A percentile compares a stretch with the other conserved stretches of the same genome.
These are phyloP conservation scores for Crucibulum laeve DNA, from an alignment of 768 basidiomycete genomes.

Conservation along the genomic window DNA sequence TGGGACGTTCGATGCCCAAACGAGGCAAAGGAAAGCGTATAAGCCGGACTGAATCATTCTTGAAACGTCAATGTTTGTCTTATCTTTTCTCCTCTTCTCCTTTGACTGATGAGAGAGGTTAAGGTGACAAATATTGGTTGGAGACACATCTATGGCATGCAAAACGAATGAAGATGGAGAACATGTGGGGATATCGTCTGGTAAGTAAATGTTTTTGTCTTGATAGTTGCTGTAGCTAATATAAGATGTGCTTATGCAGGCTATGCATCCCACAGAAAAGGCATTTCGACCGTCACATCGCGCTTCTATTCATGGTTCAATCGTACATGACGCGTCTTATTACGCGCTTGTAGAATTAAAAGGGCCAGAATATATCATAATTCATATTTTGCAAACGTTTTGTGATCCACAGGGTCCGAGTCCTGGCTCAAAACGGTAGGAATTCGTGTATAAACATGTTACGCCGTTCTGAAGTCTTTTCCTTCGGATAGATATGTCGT, in stretches of 20 bases:
- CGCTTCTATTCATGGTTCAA: constrained; percentile 79
- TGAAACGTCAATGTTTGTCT: constrained; percentile 69
- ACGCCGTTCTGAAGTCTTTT: background rate
- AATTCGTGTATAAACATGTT: background rate
- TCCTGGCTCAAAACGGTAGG: constrained; percentile 59
- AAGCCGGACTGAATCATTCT: constrained; percentile 55
- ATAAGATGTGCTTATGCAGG: constrained; percentile 35
- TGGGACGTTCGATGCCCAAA: constrained; percentile 48
- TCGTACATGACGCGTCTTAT: constrained; percentile 91
- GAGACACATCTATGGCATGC: constrained; percentile 98
- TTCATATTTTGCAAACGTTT: constrained; percentile 44
- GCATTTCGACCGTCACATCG: constrained; percentile 89
- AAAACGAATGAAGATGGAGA: constrained; percentile 93
- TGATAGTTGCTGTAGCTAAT: background rate
- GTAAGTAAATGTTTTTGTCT: constrained; percentile 32
- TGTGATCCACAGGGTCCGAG: constrained; percentile 62
- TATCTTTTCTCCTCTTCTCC: background rate
- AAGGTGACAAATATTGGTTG: constrained; percentile 88
- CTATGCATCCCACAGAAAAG: constrained; percentile 86
- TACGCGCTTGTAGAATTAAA: constrained; percentile 69
- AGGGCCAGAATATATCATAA: constrained; percentile 56
- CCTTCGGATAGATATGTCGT: constrained; percentile 56
- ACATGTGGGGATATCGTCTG: constrained; percentile 88
- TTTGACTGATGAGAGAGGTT: background rate
- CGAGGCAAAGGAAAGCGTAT: constrained; percentile 57